Conservation (phyloP, 108 stramenopile genomes). For the Bacterosira constricta region DNA sequence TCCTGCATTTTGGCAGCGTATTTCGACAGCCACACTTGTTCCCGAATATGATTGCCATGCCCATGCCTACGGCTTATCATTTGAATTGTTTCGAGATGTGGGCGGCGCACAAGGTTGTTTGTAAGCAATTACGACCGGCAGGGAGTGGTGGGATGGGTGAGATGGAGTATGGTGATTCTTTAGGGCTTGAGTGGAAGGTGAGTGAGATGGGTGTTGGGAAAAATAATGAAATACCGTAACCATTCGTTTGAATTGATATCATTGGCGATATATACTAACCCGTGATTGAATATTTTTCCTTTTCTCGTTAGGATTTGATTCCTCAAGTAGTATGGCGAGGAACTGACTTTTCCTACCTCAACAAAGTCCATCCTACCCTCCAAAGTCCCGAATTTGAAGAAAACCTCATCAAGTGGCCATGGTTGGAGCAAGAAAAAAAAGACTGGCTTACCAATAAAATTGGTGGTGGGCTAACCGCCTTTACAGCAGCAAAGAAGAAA, state of each 20-base stretch:
- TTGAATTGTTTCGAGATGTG: conserved; percentile 25
- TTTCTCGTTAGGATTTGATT: conserved; percentile 31
- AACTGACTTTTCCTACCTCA: conserved; percentile 39
- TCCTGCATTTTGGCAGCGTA: conserved; percentile 42
- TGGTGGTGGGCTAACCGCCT: background rate
- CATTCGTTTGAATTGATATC: too few species aligned
- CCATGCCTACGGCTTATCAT: conserved; percentile 27
- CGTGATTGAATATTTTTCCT: background rate
- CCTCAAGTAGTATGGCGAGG: conserved; percentile 55
- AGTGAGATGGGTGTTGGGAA: too few species aligned
- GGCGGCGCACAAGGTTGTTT: conserved; percentile 5
- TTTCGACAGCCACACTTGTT: conserved; percentile 8
- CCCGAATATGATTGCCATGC: conserved; percentile 45
- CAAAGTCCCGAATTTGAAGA: conserved; percentile 16
- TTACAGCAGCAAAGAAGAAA: background rate
- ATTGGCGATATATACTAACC: too few species aligned
- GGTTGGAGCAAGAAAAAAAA: background rate
- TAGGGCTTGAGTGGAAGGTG: background rate
- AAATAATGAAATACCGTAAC: too few species aligned
- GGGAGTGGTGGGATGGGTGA: background rate
- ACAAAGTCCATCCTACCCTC: conserved; percentile 14
- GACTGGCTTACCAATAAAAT: background rate
- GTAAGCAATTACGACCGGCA: background rate
- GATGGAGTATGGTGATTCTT: background rate
- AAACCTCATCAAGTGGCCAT: background rate